phyloP scores from a whole-genome alignment of 2,329 filamentous ascomycete genomes.

The Escovopsis sp. region DNA sequence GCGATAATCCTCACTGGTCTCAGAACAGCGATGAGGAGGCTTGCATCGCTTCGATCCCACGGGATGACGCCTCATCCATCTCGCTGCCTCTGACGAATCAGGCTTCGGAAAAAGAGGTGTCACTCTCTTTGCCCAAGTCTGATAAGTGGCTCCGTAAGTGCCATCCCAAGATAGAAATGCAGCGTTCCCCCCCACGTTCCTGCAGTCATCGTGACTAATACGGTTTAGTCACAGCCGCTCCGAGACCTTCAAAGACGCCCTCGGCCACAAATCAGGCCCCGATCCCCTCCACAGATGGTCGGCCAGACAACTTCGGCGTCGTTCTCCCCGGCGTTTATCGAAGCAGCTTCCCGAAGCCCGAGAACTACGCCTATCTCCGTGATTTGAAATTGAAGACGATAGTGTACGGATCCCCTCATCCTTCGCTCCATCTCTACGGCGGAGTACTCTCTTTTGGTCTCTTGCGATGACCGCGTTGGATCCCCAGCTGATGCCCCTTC shows the following conservation, averaged over 20 bases:
- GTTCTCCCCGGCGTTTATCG: conserved; percentile 65
- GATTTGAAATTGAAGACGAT: conserved; percentile 62
- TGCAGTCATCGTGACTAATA: not conserved
- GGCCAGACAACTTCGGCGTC: conserved; percentile 60
- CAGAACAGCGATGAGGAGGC: conserved; percentile 8
- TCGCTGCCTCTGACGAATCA: not conserved
- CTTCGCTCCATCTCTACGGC: too few relatives aligned
- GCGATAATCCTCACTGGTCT: conserved; percentile 12
- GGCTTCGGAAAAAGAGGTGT: not conserved
- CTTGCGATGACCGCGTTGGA: not conserved
- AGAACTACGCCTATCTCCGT: conserved; percentile 57
- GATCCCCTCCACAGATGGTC: conserved; percentile 13
- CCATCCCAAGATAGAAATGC: not conserved
- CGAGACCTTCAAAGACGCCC: conserved; percentile 1
- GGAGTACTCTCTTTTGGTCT: too few relatives aligned
- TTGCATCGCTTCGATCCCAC: not conserved
- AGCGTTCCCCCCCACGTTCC: too few relatives aligned
- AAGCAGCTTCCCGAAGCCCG: conserved; percentile 60
- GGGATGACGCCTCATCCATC: not conserved
- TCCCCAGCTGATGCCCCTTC: not conserved
- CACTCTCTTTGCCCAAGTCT: not conserved
- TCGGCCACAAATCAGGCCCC: conserved; percentile 4
- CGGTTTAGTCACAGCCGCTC: not conserved
- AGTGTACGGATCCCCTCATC: conserved; percentile 37
- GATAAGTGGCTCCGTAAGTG: not conserved